phyloP scores from a whole-genome alignment of 2,329 filamentous ascomycete genomes.

The Trichoderma brevicompactum region DNA sequence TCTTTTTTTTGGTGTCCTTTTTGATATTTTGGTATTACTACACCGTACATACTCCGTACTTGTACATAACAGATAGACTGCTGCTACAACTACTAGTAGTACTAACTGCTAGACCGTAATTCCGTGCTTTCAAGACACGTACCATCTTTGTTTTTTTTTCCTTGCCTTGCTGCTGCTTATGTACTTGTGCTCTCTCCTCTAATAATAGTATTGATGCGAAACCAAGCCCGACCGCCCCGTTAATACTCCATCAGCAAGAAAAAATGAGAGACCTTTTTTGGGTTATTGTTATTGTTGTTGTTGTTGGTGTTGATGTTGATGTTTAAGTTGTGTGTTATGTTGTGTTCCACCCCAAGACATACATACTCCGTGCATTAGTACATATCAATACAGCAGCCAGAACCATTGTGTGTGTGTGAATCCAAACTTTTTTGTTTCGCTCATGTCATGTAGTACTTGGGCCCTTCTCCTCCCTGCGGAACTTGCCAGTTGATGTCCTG shows the following conservation, averaged over 20 bases:
- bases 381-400: constrained; percentile 13
- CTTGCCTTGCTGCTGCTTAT: neutral
- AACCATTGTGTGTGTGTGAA: neutral
- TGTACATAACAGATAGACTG: too few species aligned
- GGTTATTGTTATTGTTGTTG: neutral
- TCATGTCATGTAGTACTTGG: constrained; percentile 72
- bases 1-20: too few species aligned
- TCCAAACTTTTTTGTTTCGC: neutral
- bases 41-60: too few species aligned
- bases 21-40: too few species aligned
- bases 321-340: neutral
- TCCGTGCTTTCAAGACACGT: neutral
- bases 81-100: too few species aligned
- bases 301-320: neutral
- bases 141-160: neutral
- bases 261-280: neutral
- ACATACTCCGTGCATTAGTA: constrained; percentile 3
- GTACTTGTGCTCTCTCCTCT: neutral
- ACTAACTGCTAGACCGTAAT: neutral
- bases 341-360: constrained; percentile 1
- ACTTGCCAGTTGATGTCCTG: constrained; percentile 99
- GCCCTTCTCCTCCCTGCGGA: constrained; percentile 84
- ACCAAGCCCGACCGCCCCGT: neutral
- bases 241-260: neutral
- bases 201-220: neutral